Percentiles rank a stretch among this genome's conserved stretches.
phyloP scores from a whole-genome alignment of 2,329 filamentous ascomycete genomes.

The Arachnopeziza araneosa region DNA sequence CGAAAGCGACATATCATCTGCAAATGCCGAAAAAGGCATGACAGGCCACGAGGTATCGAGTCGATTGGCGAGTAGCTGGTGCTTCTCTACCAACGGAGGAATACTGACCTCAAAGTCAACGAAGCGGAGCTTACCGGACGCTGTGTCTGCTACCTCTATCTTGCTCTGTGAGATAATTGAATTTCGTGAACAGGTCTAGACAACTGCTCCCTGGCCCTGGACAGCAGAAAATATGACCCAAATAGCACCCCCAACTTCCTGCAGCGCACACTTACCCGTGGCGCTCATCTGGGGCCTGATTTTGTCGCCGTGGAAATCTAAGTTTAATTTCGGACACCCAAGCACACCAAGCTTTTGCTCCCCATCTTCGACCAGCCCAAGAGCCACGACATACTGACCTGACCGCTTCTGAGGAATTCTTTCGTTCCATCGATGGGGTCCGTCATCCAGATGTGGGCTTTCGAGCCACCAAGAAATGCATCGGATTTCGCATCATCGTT shows the following conservation, averaged over 20 bases:
- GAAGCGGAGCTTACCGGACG: slow-evolving; percentile 35
- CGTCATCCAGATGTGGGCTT: slow-evolving; percentile 52
- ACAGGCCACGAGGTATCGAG: slow-evolving; percentile 41
- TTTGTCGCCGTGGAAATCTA: slow-evolving; percentile 23
- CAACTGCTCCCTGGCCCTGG: slow-evolving; percentile 36
- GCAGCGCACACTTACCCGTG: slow-evolving; percentile 36
- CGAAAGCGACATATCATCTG: slow-evolving; percentile 48
- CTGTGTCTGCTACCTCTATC: neutral
- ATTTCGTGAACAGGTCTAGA: slow-evolving; percentile 34
- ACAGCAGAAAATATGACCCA: slow-evolving; percentile 43
- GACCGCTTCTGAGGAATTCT: slow-evolving; percentile 54
- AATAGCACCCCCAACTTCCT: slow-evolving; percentile 16
- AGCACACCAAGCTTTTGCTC: slow-evolving; percentile 52
- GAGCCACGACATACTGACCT: slow-evolving; percentile 59
- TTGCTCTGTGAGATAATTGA: slow-evolving; percentile 30
- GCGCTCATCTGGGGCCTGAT: slow-evolving; percentile 28
- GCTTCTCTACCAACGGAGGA: slow-evolving; percentile 25
- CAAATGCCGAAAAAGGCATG: slow-evolving; percentile 45
- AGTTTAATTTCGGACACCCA: slow-evolving; percentile 55
- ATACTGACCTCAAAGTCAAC: slow-evolving; percentile 38
- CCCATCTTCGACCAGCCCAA: slow-evolving; percentile 53
- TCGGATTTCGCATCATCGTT: slow-evolving; percentile 31
- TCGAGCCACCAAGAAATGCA: slow-evolving; percentile 32
- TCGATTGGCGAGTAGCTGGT: slow-evolving; percentile 18
- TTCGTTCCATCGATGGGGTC: slow-evolving; percentile 62